Evolutionary conservation across 2,329 filamentous ascomycete species (phyloP), one percentile per base, ranked within the genome.

Genomic region (Alternaria tenuissima): DNA sequence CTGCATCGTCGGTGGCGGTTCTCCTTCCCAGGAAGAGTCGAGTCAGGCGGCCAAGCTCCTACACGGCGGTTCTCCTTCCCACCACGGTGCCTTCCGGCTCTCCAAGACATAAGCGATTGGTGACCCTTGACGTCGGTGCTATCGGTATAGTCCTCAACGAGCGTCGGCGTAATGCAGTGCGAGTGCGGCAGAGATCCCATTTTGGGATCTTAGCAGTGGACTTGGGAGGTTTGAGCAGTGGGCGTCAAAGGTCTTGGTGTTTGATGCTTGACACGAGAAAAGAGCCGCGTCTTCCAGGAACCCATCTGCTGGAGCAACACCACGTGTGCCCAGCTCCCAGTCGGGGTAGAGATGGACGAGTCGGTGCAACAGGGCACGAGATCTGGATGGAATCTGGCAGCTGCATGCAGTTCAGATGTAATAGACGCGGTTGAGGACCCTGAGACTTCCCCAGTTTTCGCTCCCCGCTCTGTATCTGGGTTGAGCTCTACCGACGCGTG

Each of bases 281-380:
- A 52, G 54, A 65, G 63, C 63, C 64, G 54, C 62, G 46, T n/a
- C 32, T 62, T 55, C 63, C 63, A 63, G 39, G 42, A 60, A 55
- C 54, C 62, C 56, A 52, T 22, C 43, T 24, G 47, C 34, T 64
- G 52, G 59, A 41, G 61, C 58, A 16, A 56, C 59, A 58, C 61
- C 67, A 69, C 66, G 62, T 66, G 68, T 62, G 60, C 60, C 60
- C 43, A 57, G 59, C 51, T 30, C 58, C 44, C 47, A 32, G 59
- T 64, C 68, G 65, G 65, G 65, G 54, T 65, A 68, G 57, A 62
- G 48, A 48, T 28, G 26, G 48, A 64, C 64, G 67, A 66, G 52
- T 71, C 68, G 69, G 68, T 64, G 53, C 61, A 71, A 61, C 62
- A 66, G 43, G 48, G 47, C 61, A 72, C 68, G 65, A 72, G 63